These are phyloP conservation scores for Bipolaris oryzae DNA, from an alignment of 2,329 filamentous ascomycete species.

Conservation along the genomic window DNA sequence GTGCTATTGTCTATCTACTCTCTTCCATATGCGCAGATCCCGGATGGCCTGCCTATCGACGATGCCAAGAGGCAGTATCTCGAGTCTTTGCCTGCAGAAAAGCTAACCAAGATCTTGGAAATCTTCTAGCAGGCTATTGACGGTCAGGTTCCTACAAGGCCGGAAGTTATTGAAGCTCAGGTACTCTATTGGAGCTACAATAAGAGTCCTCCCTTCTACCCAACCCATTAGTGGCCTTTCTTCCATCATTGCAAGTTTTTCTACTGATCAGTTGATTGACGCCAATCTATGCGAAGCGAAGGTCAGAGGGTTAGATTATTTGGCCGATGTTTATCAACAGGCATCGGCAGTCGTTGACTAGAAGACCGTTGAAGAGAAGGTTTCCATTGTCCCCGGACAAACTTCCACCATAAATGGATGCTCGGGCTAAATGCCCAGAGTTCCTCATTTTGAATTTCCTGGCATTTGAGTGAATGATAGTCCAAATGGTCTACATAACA, in stretches of 20 bases:
- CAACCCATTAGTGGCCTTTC: neutral
- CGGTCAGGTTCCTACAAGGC: neutral
- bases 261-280: neutral
- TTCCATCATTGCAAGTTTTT: neutral
- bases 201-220: neutral
- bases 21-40: neutral
- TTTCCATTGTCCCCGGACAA: constrained; percentile 41
- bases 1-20: neutral
- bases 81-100: neutral
- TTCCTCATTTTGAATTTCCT: constrained; percentile 11
- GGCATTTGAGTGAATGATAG: constrained; percentile 13
- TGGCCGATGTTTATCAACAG: constrained; percentile 34
- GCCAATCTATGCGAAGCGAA: neutral
- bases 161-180: neutral
- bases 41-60: neutral
- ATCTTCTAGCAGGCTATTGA: neutral
- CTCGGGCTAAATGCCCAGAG: neutral
- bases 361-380: constrained; percentile 48
- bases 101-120: neutral
- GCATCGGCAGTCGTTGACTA: constrained; percentile 46
- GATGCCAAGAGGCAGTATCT: neutral
- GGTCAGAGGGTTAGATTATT: constrained; percentile 1
- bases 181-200: neutral
- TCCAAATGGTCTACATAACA: constrained; percentile 15
- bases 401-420: constrained; percentile 3